phyloP scores from a whole-genome alignment of 352 stramenopile genomes.

The Pythium phragmitis region DNA sequence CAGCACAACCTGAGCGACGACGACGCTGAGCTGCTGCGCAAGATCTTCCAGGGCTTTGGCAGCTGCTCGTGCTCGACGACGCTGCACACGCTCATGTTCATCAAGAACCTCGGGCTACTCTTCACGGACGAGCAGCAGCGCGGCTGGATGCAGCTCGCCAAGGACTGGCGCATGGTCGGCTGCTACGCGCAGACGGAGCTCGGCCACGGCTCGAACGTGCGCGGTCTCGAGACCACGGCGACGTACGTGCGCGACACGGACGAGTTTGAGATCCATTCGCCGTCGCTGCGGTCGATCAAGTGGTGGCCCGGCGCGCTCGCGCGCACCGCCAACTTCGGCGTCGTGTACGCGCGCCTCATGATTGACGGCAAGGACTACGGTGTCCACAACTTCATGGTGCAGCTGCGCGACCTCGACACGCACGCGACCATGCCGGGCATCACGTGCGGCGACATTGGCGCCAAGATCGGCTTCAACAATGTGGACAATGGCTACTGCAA shows the following conservation, averaged over 20 bases:
- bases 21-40: conserved; percentile 53
- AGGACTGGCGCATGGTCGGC: conserved; percentile 71
- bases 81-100: conserved; percentile 75
- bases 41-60: conserved; percentile 50
- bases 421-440: conserved; percentile 52
- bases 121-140: conserved; percentile 70
- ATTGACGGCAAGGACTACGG: conserved; percentile 81
- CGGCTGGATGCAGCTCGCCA: conserved; percentile 65
- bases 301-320: conserved; percentile 96
- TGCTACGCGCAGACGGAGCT: conserved; percentile 90
- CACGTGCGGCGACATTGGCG: conserved; percentile 61
- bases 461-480: conserved; percentile 73
- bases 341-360: conserved; percentile 88
- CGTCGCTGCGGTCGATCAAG: conserved; percentile 93
- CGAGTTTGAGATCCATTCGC: conserved; percentile 95
- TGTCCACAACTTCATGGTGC: conserved; percentile 97
- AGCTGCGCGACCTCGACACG: conserved; percentile 89
- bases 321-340: conserved; percentile 91
- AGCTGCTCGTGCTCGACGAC: conserved; percentile 53
- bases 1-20: conserved; percentile 48
- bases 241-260: conserved; percentile 89
- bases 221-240: conserved; percentile 93
- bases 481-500: conserved; percentile 70
- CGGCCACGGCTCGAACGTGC: conserved; percentile 88
- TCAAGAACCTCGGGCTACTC: conserved; percentile 59